Percentiles rank a stretch among this genome's conserved stretches.
These are phyloP conservation scores for Ustilago curta DNA, from an alignment of 1,284 basidiomycete species.

Conservation along the genomic window DNA sequence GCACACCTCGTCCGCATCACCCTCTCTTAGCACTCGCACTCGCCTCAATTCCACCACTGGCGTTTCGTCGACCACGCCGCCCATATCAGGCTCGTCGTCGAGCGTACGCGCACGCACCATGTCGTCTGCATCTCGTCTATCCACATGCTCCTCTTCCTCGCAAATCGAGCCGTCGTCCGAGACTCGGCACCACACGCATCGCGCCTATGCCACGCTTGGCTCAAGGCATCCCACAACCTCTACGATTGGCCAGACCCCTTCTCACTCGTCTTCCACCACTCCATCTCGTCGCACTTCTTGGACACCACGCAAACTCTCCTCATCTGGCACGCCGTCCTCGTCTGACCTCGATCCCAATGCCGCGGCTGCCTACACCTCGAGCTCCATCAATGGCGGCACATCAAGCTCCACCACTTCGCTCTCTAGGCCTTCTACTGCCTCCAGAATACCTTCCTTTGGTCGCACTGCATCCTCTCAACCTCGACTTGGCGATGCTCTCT, in stretches of 20 bases:
- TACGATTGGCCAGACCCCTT: slow-evolving; percentile 8
- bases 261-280: slow-evolving; percentile 11
- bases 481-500: slow-evolving; percentile 49
- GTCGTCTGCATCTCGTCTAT: slow-evolving; percentile 30
- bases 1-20: slow-evolving; percentile 11
- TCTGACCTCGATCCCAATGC: slow-evolving; percentile 31
- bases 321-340: slow-evolving; percentile 2
- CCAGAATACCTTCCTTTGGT: slow-evolving; percentile 46
- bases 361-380: slow-evolving; percentile 3
- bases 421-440: slow-evolving; percentile 31
- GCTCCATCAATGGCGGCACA: not conserved
- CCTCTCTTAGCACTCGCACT: slow-evolving; percentile 10
- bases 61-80: slow-evolving; percentile 16
- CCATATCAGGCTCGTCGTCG: slow-evolving; percentile 24
- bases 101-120: slow-evolving; percentile 30
- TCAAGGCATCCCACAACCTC: slow-evolving; percentile 16
- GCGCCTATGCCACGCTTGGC: slow-evolving; percentile 27
- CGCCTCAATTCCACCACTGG: slow-evolving; percentile 37
- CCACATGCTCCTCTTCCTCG: slow-evolving; percentile 8
- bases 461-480: slow-evolving; percentile 30
- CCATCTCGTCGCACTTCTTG: slow-evolving; percentile 38
- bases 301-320: slow-evolving; percentile 29
- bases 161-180: slow-evolving; percentile 12
- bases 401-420: slow-evolving; percentile 3
- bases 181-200: slow-evolving; percentile 12